These are phyloP conservation scores for Rhodotorula diobovata DNA, from an alignment of 768 basidiomycete genomes.

Conservation along the genomic window DNA sequence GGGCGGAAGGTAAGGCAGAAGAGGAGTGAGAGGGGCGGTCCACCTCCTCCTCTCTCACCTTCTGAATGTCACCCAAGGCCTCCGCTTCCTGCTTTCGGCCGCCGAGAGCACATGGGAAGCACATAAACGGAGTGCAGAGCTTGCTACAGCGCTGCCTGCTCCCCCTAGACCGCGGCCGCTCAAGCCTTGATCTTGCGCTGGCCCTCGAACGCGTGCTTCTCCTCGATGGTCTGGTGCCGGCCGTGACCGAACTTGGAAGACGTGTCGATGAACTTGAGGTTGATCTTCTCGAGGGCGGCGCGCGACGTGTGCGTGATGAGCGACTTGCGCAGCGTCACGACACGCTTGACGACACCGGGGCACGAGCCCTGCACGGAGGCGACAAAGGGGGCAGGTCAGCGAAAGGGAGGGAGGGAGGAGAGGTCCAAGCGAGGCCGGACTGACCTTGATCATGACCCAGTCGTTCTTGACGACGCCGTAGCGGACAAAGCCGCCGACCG, in stretches of 20 bases:
- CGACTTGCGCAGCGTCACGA: constrained; percentile 93
- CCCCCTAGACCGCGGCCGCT: not conserved
- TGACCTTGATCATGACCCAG: constrained; percentile 81
- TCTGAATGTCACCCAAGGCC: no score
- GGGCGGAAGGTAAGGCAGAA: no score
- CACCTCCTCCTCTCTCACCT: no score
- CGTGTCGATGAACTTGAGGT: constrained; percentile 27
- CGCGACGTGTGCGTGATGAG: constrained; percentile 94
- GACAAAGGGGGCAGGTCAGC: no score
- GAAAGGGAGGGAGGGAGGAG: not conserved
- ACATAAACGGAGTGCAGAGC: not conserved
- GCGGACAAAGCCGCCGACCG: constrained; percentile 98
- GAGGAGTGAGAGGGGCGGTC: no score
- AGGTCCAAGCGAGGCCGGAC: not conserved
- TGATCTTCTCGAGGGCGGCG: constrained; percentile 91
- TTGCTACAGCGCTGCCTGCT: not conserved
- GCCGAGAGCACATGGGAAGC: not conserved
- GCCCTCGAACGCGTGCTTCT: constrained; percentile 84
- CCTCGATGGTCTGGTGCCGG: constrained; percentile 56
- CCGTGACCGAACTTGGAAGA: constrained; percentile 50
- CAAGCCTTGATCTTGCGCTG: constrained; percentile 49
- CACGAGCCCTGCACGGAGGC: constrained; percentile 61
- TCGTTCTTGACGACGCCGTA: constrained; percentile 99
- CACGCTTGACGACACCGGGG: constrained; percentile 95
- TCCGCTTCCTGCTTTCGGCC: no score